Evolutionary conservation across 768 basidiomycete genomes (phyloP).

Genomic region (Podaxis sp.): DNA sequence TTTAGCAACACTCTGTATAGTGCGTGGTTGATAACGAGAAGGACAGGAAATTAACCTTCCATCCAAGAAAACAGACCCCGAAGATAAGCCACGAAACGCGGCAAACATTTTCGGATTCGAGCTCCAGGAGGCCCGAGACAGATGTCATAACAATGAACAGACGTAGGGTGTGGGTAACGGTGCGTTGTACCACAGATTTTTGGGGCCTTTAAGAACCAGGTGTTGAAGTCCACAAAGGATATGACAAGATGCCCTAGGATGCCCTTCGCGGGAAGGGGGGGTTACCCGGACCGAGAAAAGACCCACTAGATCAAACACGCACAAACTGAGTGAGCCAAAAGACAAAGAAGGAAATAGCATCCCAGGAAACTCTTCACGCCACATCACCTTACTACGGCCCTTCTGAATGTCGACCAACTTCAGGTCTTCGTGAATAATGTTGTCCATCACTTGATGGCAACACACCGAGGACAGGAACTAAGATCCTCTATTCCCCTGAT

Average conservation of each 20-base stretch:
- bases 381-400: background rate
- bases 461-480: background rate
- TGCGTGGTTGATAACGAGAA: background rate
- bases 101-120: background rate
- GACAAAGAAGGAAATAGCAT: background rate
- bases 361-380: background rate
- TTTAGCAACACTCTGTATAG: background rate
- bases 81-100: background rate
- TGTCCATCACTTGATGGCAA: background rate
- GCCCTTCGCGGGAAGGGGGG: background rate
- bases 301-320: background rate
- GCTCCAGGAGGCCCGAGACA: background rate
- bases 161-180: background rate
- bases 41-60: background rate
- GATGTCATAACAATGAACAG: background rate
- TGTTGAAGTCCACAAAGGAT: background rate
- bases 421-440: background rate
- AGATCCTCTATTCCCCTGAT: background rate
- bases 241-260: background rate
- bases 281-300: background rate
- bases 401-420: background rate
- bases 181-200: background rate
- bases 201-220: background rate
- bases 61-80: background rate
- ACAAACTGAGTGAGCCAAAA: background rate